Percentiles rank a stretch among this genome's conserved stretches.
phyloP scores from a whole-genome alignment of 192 early-diverging fungal species.

The Mortierella claussenii region DNA sequence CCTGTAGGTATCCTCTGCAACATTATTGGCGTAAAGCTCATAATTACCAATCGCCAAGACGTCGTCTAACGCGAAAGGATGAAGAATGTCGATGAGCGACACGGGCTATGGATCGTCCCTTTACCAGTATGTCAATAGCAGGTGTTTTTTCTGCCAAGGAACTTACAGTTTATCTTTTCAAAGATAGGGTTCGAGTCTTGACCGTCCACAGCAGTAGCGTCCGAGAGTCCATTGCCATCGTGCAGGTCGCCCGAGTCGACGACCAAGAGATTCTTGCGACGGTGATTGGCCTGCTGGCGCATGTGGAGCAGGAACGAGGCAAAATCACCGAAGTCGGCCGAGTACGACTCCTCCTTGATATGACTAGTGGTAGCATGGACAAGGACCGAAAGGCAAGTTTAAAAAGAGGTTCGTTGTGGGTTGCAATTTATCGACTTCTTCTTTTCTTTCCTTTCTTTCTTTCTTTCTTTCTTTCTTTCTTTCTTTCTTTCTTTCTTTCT shows the following conservation, averaged over 20 bases:
- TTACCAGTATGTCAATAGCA: too few species aligned
- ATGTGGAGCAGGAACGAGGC: constrained; percentile 62
- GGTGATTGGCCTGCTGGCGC: constrained; percentile 54
- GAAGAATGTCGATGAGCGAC: too few species aligned
- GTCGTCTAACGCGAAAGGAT: too few species aligned
- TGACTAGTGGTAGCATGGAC: too few species aligned
- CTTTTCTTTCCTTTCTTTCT: background rate
- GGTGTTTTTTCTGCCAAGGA: too few species aligned
- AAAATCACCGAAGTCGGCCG: constrained; percentile 65
- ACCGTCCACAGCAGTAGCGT: constrained; percentile 46
- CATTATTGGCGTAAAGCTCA: constrained; percentile 28
- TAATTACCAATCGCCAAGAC: constrained; percentile 43
- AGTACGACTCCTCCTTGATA: constrained; percentile 48
- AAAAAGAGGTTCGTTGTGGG: background rate
- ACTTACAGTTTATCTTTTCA: constrained; percentile 33
- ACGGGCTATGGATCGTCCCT: too few species aligned
- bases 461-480: constrained; percentile 4
- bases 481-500: background rate
- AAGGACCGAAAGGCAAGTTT: too few species aligned
- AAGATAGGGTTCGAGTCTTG: constrained; percentile 52
- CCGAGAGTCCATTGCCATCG: constrained; percentile 55
- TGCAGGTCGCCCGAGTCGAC: constrained; percentile 61
- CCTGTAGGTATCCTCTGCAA: constrained; percentile 40
- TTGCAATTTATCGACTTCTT: too few species aligned
- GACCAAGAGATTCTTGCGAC: constrained; percentile 62